Evolutionary conservation across 2,329 filamentous ascomycete genomes (phyloP).

Genomic region (Laburnicola sp.): DNA sequence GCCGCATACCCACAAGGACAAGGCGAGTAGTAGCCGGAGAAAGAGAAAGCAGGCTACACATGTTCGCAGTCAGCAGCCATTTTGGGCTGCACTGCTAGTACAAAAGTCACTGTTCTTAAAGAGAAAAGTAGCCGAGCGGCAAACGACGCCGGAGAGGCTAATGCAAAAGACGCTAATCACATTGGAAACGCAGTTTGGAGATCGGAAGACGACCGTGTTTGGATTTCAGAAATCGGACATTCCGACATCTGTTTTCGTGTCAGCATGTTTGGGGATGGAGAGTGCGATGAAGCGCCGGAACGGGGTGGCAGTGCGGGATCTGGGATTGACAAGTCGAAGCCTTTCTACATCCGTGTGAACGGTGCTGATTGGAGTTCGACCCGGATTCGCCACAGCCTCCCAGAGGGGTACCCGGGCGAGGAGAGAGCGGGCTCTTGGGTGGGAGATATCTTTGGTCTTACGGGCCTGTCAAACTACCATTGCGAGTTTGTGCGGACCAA

Average conservation of each 20-base stretch:
- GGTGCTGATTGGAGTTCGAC: conserved; percentile 79
- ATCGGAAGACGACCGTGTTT: conserved; percentile 70
- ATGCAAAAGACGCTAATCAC: conserved; percentile 76
- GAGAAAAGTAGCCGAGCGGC: conserved; percentile 75
- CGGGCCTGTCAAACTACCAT: conserved; percentile 74
- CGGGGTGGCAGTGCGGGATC: conserved; percentile 46
- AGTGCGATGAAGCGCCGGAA: conserved; percentile 43
- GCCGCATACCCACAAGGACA: conserved; percentile 59
- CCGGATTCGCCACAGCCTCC: conserved; percentile 62
- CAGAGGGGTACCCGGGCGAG: conserved; percentile 50
- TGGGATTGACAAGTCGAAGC: conserved; percentile 69
- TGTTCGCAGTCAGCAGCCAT: conserved; percentile 84
- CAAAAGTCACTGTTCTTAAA: conserved; percentile 94
- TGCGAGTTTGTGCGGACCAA: conserved; percentile 74
- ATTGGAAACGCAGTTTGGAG: conserved; percentile 75
- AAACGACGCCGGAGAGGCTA: conserved; percentile 72
- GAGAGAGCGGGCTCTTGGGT: conserved; percentile 63
- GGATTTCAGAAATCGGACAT: conserved; percentile 78
- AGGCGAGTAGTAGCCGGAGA: conserved; percentile 72
- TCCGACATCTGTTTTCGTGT: conserved; percentile 78
- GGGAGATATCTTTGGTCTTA: conserved; percentile 68
- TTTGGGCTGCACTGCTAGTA: conserved; percentile 96
- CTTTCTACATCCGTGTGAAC: conserved; percentile 78
- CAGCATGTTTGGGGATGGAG: conserved; percentile 61
- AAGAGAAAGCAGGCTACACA: conserved; percentile 89